Evolutionary conservation across 1,139 yeast genomes (phyloP), one percentile per base, ranked within the genome.

Genomic region (Meyerozyma elateridarum): DNA sequence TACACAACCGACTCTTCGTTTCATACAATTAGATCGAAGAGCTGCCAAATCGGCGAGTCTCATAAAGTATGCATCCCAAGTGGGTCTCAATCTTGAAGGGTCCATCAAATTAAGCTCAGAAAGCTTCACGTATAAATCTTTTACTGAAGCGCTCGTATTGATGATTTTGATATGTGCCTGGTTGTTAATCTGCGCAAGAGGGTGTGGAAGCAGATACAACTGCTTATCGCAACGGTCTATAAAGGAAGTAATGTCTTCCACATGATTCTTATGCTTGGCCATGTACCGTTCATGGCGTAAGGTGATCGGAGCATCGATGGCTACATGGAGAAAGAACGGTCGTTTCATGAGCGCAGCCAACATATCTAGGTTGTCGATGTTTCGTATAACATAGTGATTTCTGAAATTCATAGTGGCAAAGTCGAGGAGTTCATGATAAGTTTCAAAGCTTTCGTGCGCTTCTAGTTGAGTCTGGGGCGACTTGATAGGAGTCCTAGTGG

Each of bases 11-110:
- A 91, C 98, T 37, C 95, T 70, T 37, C 98, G 69, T 55, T 91
- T 93, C 98, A 91, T 93, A 61, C 98, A 93, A 47, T 91, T 93
- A 21, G 94, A 80, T 43, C 99, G 65, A 33, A 81, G 67, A 0
- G 98, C 95, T 0, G 98, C 98, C 47, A 93, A 69, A 44, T 85
- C 89, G 0, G 98, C 97, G 36, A 91, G 61, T 30, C 80, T 66
- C 97, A 91, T 91, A 54, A 91, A 91, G 52, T 91, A 91, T 1
- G 91, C 74, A 54, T 91, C 98, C 99, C 99, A 91, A 3, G 81
- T 73, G 1, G 99, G 99, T 35, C 99, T 68, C 32, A 89, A 63
- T 18, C 97, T 70, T 8, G 83, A 60, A 4, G 49, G 51, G 46
- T 84, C 79, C 15, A 64, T 41, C 22, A 87, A 53, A 40, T 80